Percentiles rank a stretch among this genome's conserved stretches.
Conservation (phyloP, 2,329 filamentous ascomycete species). For the Neopestalotiopsis rosae region DNA sequence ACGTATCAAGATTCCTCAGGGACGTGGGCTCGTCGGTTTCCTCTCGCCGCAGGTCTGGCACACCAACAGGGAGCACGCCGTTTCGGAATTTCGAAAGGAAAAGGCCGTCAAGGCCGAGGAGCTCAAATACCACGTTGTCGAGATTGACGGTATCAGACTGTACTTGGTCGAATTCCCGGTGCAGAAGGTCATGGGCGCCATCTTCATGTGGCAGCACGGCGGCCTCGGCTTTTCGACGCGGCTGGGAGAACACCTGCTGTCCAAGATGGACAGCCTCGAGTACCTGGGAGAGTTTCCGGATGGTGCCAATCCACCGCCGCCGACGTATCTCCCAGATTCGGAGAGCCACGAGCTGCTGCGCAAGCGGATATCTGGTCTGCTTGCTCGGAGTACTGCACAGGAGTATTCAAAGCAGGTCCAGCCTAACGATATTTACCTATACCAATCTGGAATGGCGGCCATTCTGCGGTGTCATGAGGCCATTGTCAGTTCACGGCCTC, state of each 20-base stretch:
- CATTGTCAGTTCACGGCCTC: slow-evolving; percentile 39
- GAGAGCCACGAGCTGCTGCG: slow-evolving; percentile 44
- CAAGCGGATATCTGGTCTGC: slow-evolving; percentile 45
- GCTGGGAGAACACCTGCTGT: slow-evolving; percentile 48
- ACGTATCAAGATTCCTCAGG: slow-evolving; percentile 32
- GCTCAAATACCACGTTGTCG: slow-evolving; percentile 45
- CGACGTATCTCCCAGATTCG: slow-evolving; percentile 45
- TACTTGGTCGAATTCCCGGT: slow-evolving; percentile 49
- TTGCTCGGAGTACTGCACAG: slow-evolving; percentile 46
- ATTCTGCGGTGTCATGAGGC: slow-evolving; percentile 50
- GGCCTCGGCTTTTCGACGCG: slow-evolving; percentile 54
- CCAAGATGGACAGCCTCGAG: slow-evolving; percentile 38
- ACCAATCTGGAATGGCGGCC: slow-evolving; percentile 59
- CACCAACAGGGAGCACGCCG: slow-evolving; percentile 35
- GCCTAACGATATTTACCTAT: slow-evolving; percentile 55
- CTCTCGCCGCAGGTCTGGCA: slow-evolving; percentile 33
- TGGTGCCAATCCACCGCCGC: slow-evolving; percentile 30
- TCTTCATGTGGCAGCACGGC: slow-evolving; percentile 50
- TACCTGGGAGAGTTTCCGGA: slow-evolving; percentile 39
- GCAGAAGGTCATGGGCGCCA: slow-evolving; percentile 40
- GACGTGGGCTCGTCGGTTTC: slow-evolving; percentile 34
- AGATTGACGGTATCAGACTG: slow-evolving; percentile 46
- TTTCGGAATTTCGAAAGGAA: slow-evolving; percentile 41
- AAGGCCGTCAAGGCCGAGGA: slow-evolving; percentile 39
- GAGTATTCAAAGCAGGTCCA: slow-evolving; percentile 29